phyloP scores from a whole-genome alignment of 2,329 filamentous ascomycete species.

The Colletotrichum truncatum region DNA sequence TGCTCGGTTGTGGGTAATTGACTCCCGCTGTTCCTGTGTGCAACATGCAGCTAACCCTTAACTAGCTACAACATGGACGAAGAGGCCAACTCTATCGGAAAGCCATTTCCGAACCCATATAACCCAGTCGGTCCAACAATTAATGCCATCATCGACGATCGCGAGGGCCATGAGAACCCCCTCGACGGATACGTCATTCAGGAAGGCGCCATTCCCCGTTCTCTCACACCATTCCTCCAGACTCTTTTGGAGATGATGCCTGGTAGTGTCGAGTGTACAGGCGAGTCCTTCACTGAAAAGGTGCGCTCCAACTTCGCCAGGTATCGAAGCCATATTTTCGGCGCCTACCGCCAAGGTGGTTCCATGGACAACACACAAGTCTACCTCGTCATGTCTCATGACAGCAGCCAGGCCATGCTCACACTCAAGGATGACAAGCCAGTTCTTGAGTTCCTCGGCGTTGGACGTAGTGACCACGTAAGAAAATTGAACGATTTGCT shows the following conservation, averaged over 20 bases:
- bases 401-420: constrained; percentile 70
- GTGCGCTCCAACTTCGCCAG: constrained; percentile 57
- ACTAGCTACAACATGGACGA: constrained; percentile 66
- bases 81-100: constrained; percentile 65
- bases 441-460: constrained; percentile 67
- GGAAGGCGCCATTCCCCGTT: constrained; percentile 69
- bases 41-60: constrained; percentile 28
- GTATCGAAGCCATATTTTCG: constrained; percentile 63
- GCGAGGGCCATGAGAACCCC: constrained; percentile 59
- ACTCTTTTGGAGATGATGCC: constrained; percentile 64
- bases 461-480: constrained; percentile 64
- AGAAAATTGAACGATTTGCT: constrained; percentile 61
- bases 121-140: constrained; percentile 70
- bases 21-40: not conserved
- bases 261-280: constrained; percentile 50
- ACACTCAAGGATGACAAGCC: constrained; percentile 68
- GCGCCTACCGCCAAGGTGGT: constrained; percentile 64
- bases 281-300: constrained; percentile 48
- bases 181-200: constrained; percentile 72
- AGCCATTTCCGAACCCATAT: constrained; percentile 55
- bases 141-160: constrained; percentile 69
- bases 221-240: constrained; percentile 65
- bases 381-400: constrained; percentile 74
- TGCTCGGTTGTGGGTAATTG: constrained; percentile 68
- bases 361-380: constrained; percentile 69